Evolutionary conservation across 2,329 filamentous ascomycete species (phyloP), one percentile per base, ranked within the genome.

Genomic region (Fusarium sulawesiense): DNA sequence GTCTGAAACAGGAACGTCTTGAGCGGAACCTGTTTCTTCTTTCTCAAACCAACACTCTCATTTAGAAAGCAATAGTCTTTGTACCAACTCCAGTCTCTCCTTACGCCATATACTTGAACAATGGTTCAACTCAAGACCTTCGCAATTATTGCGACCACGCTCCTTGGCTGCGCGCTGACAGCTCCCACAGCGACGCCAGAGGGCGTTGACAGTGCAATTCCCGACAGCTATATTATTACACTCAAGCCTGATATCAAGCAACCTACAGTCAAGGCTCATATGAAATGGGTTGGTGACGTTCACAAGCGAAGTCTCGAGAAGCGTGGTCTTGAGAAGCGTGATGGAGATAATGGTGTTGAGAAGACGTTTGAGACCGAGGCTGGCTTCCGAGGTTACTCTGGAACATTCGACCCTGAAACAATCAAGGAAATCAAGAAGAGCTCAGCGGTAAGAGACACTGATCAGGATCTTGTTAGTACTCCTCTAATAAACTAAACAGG

Each of bases 141-240:
- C 41, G 64, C 68, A 56, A 55, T 76, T 48, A 59, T 70, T 41
- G 75, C 70, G 34, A 57, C 73, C 18, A 64, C 74, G 18, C 68
- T 78, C 42, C 44, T 77, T 59, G 53, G 74, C 44, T 67, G 50
- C 41, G 66, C 64, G 20, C 20, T 69, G 48, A 67, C 73, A 14
- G 72, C 72, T 20, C 67, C 68, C 20, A 59, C 62, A 37, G 44
- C 50, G 20, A 55, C 50, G 20, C 54, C 64, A 25, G 59, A 72
- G 27, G 64, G 59, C 14, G 59, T 62, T 32, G 61, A 69, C 21
- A 70, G 51, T 20, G 56, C 79, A 45, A 73, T 82, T 46, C 73
- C 80, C 45, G 79, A 77, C 68, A 83, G 83, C 56, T 91, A 88
- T 79, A 89, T 91, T 70, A 84, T 91, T 34, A 87, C 90, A 53